Evolutionary conservation across 139 green algal genomes (phyloP).

Genomic region (Coccomyxa sp.): DNA sequence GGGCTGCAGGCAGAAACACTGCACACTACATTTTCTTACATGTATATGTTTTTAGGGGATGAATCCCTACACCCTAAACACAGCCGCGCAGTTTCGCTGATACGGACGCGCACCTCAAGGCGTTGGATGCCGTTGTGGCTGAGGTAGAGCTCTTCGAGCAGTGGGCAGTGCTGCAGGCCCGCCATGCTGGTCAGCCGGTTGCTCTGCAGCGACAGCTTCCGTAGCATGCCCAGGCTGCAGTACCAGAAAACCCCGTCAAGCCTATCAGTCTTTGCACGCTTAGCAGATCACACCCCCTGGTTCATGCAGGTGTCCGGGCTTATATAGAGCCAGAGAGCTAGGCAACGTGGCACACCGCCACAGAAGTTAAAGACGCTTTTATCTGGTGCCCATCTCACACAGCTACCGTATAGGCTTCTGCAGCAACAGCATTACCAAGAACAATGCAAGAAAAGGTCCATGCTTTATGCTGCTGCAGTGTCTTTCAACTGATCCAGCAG

Average conservation of each 20-base stretch:
- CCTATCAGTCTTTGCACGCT: neutral
- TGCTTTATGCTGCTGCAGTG: too few relatives aligned
- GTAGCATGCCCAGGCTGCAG: slow-evolving; percentile 30
- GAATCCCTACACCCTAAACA: neutral
- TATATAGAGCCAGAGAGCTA: too few relatives aligned
- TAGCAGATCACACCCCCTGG: too few relatives aligned
- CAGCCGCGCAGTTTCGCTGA: neutral
- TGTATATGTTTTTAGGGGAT: neutral
- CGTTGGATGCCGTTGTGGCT: slow-evolving; percentile 84
- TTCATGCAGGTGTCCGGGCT: too few relatives aligned
- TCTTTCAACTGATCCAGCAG: too few relatives aligned
- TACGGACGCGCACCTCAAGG: slow-evolving; percentile 40
- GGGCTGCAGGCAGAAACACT: neutral
- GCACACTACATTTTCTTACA: neutral
- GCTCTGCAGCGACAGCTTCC: slow-evolving; percentile 53
- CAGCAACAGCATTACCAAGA: too few relatives aligned
- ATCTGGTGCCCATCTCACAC: too few relatives aligned
- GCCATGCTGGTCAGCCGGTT: slow-evolving; percentile 76
- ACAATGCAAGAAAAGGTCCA: too few relatives aligned
- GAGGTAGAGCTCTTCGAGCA: slow-evolving; percentile 88
- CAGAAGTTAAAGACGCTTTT: too few relatives aligned
- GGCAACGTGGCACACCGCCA: too few relatives aligned
- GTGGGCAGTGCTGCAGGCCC: slow-evolving; percentile 62
- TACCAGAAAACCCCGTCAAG: neutral
- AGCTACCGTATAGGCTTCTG: too few relatives aligned